Percentiles rank a stretch among this genome's conserved stretches.
phyloP scores from a whole-genome alignment of 495 filamentous ascomycete species.

The Talaromyces thailandensis region DNA sequence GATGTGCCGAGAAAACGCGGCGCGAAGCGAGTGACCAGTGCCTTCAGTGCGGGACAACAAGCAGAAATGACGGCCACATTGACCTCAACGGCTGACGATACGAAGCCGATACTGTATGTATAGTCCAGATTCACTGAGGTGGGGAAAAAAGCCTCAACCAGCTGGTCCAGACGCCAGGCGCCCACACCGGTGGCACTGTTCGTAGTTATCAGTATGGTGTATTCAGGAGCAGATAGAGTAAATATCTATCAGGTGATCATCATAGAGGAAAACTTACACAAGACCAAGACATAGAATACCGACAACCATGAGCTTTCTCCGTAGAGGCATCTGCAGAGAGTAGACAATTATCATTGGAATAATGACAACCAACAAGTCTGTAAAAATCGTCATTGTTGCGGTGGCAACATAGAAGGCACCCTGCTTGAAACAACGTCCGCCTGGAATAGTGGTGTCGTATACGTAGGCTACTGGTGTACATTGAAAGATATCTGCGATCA shows the following conservation, averaged over 20 bases:
- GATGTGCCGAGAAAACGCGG: background rate
- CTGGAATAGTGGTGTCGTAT: slow-evolving; percentile 25
- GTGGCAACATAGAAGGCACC: slow-evolving; percentile 32
- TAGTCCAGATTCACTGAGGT: slow-evolving; percentile 9
- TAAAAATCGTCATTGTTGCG: slow-evolving; percentile 34
- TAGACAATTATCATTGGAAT: slow-evolving; percentile 41
- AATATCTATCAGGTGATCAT: background rate
- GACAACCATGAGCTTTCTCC: slow-evolving; percentile 35
- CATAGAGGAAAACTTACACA: slow-evolving; percentile 22
- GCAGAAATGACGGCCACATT: slow-evolving; percentile 47
- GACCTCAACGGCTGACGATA: slow-evolving; percentile 42
- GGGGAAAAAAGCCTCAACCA: slow-evolving; percentile 14
- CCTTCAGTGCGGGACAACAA: slow-evolving; percentile 23
- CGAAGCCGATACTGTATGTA: slow-evolving; percentile 36
- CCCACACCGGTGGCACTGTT: slow-evolving; percentile 43
- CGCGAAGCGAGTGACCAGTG: slow-evolving; percentile 12
- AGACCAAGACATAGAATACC: slow-evolving; percentile 32
- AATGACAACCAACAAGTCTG: slow-evolving; percentile 35
- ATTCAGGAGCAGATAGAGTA: background rate
- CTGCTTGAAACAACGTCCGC: slow-evolving; percentile 33
- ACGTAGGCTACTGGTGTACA: slow-evolving; percentile 37
- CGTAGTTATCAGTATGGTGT: background rate
- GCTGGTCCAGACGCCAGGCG: slow-evolving; percentile 19
- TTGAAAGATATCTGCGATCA: slow-evolving; percentile 52
- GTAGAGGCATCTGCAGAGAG: slow-evolving; percentile 31